Conservation (phyloP, 192 early-diverging fungal genomes). For the Jimgerdemannia lactiflua region DNA sequence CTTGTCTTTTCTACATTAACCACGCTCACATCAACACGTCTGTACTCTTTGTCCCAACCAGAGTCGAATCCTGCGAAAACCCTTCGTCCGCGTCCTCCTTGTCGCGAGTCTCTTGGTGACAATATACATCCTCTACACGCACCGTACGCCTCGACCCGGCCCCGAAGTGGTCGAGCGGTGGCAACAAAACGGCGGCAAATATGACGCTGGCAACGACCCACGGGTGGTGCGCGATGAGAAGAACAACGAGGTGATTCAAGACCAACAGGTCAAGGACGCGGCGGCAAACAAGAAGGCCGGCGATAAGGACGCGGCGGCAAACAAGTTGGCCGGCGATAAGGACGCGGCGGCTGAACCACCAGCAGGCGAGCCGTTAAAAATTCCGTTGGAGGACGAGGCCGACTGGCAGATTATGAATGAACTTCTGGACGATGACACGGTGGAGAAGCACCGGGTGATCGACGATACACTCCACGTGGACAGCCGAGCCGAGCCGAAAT, state of each 20-base stretch:
- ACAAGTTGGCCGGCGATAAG: not conserved
- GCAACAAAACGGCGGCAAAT: constrained; percentile 13
- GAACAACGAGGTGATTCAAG: constrained; percentile 15
- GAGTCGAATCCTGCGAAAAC: not conserved
- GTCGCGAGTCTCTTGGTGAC: not conserved
- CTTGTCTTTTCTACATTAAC: not conserved
- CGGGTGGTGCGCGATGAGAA: constrained; percentile 8
- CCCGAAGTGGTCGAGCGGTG: constrained; percentile 11
- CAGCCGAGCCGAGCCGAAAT: not conserved
- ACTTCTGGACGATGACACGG: not conserved
- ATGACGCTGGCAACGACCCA: constrained; percentile 12
- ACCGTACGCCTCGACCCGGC: constrained; percentile 1
- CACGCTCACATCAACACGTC: not conserved
- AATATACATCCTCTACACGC: constrained; percentile 1
- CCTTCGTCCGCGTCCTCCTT: constrained; percentile 8
- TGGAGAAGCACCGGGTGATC: not conserved
- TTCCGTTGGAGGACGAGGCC: not conserved
- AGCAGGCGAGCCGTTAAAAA: not conserved
- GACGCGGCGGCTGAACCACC: not conserved
- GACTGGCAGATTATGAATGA: not conserved
- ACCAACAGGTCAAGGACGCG: not conserved
- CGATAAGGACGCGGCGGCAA: not conserved
- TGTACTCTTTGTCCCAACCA: not conserved
- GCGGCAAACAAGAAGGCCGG: not conserved
- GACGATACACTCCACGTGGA: not conserved